These are phyloP conservation scores for Cladorrhinum sp. DNA, from an alignment of 2,329 filamentous ascomycete genomes.

Conservation along the genomic window DNA sequence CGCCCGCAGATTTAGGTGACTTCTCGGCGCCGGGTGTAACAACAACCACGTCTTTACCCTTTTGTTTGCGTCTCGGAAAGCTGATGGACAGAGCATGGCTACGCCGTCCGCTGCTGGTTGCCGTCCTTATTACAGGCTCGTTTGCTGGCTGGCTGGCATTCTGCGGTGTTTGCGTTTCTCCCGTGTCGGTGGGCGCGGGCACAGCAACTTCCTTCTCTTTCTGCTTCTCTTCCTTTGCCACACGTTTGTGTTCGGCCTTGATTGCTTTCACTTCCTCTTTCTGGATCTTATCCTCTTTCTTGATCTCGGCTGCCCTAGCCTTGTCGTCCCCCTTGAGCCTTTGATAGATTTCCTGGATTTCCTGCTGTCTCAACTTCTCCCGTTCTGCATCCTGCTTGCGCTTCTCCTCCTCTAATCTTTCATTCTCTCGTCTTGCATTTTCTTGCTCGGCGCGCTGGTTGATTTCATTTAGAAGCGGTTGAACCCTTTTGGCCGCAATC, in stretches of 20 bases:
- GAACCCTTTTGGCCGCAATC: slow-evolving; percentile 72
- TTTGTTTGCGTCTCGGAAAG: slow-evolving; percentile 21
- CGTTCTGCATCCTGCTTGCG: slow-evolving; percentile 37
- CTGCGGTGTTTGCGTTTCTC: neutral
- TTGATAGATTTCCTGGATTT: slow-evolving; percentile 51
- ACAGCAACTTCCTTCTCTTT: slow-evolving; percentile 28
- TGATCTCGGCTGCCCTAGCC: slow-evolving; percentile 32
- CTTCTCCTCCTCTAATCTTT: slow-evolving; percentile 59
- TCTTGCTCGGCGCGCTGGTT: slow-evolving; percentile 72
- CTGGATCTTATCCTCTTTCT: slow-evolving; percentile 55
- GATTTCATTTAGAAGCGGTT: slow-evolving; percentile 83
- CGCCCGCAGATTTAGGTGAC: slow-evolving; percentile 16
- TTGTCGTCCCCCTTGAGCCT: slow-evolving; percentile 52
- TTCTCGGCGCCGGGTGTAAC: slow-evolving; percentile 5
- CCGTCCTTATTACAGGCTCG: slow-evolving; percentile 7
- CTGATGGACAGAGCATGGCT: slow-evolving; percentile 21
- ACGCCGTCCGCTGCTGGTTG: slow-evolving; percentile 3
- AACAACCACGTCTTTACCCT: slow-evolving; percentile 15
- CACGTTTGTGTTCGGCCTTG: slow-evolving; percentile 46
- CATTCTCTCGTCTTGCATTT: slow-evolving; percentile 61
- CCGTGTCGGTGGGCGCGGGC: neutral
- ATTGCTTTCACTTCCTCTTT: slow-evolving; percentile 44
- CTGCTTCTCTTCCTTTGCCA: slow-evolving; percentile 46
- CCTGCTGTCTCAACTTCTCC: slow-evolving; percentile 49
- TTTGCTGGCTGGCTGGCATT: neutral